These are phyloP conservation scores for Heterobasidion annosum DNA, from an alignment of 1,284 basidiomycete genomes.

Conservation along the genomic window DNA sequence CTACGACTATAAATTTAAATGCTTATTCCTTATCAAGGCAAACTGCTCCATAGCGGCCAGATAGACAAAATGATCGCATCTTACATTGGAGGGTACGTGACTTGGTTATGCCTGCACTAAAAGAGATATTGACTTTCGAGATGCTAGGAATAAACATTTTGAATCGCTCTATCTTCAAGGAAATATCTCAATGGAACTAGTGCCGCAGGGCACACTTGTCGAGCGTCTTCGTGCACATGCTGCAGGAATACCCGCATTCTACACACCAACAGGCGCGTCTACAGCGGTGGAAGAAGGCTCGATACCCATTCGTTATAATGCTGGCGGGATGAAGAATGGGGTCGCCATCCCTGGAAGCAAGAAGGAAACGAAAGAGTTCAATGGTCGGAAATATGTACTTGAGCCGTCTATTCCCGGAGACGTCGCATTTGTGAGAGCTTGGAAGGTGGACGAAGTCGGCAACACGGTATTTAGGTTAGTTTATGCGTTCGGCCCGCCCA, in stretches of 20 bases:
- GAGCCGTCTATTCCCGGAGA: constrained; percentile 85
- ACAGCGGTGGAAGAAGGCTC: constrained; percentile 77
- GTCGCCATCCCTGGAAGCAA: constrained; percentile 63
- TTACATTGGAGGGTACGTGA: constrained; percentile 73
- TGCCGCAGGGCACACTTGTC: constrained; percentile 86
- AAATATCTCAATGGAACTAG: constrained; percentile 78
- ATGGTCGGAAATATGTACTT: constrained; percentile 79
- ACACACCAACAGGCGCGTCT: constrained; percentile 87
- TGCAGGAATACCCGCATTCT: constrained; percentile 95
- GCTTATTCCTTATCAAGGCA: constrained; percentile 37
- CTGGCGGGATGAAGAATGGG: constrained; percentile 55
- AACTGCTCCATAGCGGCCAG: constrained; percentile 69
- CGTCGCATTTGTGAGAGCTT: constrained; percentile 85
- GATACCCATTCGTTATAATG: constrained; percentile 71
- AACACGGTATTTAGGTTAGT: constrained; percentile 78
- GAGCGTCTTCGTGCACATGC: constrained; percentile 90
- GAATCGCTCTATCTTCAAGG: constrained; percentile 75
- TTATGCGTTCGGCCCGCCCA: background rate
- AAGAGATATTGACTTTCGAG: background rate
- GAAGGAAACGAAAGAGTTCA: constrained; percentile 77
- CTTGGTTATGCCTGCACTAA: background rate
- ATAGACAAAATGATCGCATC: constrained; percentile 82
- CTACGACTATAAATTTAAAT: background rate
- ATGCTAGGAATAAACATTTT: constrained; percentile 64
- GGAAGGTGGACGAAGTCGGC: constrained; percentile 91